A percentile compares a stretch with the other conserved stretches of the same genome.
Conservation (phyloP, 805 yeast species). For the Ogataea trehaloabstinens region DNA sequence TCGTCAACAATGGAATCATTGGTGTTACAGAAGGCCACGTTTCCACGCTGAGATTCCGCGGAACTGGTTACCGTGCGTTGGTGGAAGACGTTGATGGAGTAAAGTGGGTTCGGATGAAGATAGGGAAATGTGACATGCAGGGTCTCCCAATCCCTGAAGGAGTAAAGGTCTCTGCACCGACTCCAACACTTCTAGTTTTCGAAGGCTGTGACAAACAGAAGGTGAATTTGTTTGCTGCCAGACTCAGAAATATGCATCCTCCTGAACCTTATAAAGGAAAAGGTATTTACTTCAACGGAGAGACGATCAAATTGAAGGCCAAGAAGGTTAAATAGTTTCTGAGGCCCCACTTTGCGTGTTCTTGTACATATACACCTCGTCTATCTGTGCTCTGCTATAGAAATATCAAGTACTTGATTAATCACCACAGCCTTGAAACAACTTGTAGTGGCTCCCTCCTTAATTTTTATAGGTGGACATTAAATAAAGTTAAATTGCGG, state of each 20-base stretch:
- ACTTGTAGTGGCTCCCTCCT: too few species aligned
- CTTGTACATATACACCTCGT: background rate
- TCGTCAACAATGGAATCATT: conserved; percentile 69
- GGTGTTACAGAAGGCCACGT: conserved; percentile 96
- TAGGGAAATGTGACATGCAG: conserved; percentile 84
- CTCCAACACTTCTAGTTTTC: conserved; percentile 79
- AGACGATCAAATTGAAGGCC: conserved; percentile 85
- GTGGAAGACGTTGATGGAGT: conserved; percentile 57
- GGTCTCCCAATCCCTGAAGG: conserved; percentile 76
- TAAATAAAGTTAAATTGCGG: too few species aligned
- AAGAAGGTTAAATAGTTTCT: conserved; percentile 81
- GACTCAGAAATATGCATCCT: conserved; percentile 79
- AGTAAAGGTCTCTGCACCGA: conserved; percentile 70
- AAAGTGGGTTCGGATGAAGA: conserved; percentile 68
- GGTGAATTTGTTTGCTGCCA: conserved; percentile 85
- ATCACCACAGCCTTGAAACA: too few species aligned
- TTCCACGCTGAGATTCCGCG: conserved; percentile 82
- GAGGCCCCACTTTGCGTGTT: background rate
- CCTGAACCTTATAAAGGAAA: conserved; percentile 99
- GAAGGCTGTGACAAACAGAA: conserved; percentile 89
- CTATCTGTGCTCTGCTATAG: too few species aligned
- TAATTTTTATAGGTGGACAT: too few species aligned
- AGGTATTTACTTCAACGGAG: conserved; percentile 90
- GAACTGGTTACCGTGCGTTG: conserved; percentile 94
- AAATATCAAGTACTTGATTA: too few species aligned